phyloP scores from a whole-genome alignment of 73 alveolate species.

The Tetrahymena thermophila region DNA sequence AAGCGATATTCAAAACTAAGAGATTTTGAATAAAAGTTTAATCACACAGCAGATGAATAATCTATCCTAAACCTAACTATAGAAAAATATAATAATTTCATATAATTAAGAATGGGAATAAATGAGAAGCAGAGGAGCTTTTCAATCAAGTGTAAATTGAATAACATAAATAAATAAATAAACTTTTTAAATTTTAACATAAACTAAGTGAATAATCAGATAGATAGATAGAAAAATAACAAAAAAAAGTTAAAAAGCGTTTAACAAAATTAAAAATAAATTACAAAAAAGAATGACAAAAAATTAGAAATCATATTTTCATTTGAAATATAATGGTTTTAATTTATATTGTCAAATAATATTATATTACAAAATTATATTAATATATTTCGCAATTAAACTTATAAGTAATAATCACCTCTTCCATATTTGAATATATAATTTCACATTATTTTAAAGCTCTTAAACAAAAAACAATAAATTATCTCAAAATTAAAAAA shows the following conservation, averaged over 20 bases:
- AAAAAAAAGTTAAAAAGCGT: too few relatives aligned
- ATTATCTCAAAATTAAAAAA: too few relatives aligned
- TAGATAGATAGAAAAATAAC: too few relatives aligned
- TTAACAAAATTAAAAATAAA: too few relatives aligned
- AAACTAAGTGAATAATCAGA: too few relatives aligned
- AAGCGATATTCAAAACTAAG: not conserved
- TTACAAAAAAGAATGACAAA: not conserved
- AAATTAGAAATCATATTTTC: not conserved
- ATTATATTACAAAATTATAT: too few relatives aligned
- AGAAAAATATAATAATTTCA: not conserved
- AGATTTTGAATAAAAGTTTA: not conserved
- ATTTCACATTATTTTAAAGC: too few relatives aligned
- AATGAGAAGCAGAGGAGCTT: not conserved
- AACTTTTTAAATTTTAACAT: not conserved
- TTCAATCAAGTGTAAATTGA: not conserved
- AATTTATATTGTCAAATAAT: not conserved
- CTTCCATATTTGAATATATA: too few relatives aligned
- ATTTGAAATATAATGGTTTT: not conserved
- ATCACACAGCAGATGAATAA: not conserved
- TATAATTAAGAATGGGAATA: not conserved
- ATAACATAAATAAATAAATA: not conserved
- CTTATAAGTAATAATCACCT: too few relatives aligned
- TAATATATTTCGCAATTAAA: too few relatives aligned
- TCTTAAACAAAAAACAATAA: too few relatives aligned
- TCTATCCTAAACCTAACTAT: not conserved